Evolutionary conservation across 2,329 filamentous ascomycete genomes (phyloP).

Genomic region (Bipolaris oryzae): DNA sequence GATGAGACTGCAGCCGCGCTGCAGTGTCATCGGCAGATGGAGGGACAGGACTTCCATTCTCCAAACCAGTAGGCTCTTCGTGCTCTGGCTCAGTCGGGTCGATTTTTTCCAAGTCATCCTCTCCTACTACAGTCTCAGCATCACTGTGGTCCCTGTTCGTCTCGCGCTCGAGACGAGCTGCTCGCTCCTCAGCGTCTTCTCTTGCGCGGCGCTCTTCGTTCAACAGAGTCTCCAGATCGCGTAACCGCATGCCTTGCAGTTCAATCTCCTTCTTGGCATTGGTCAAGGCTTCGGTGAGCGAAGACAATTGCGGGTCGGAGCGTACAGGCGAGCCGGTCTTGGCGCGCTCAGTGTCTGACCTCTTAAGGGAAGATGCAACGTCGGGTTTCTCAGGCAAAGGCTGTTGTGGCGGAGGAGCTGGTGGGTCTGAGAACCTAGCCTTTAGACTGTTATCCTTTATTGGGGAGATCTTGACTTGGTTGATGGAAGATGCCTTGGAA

Average conservation of each 20-base stretch:
- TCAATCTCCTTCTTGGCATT: conserved; percentile 87
- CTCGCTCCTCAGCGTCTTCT: conserved; percentile 81
- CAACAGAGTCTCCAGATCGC: conserved; percentile 79
- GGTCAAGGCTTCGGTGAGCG: conserved; percentile 82
- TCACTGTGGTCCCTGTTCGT: conserved; percentile 50
- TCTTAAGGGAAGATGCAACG: conserved; percentile 69
- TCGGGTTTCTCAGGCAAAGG: conserved; percentile 94
- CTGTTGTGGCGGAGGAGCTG: conserved; percentile 90
- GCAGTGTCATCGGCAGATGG: conserved; percentile 45
- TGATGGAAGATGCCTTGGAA: conserved; percentile 52
- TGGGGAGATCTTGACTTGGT: conserved; percentile 52
- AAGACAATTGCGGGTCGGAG: conserved; percentile 75
- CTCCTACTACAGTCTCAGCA: conserved; percentile 36
- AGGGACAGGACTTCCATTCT: conserved; percentile 32
- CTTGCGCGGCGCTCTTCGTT: conserved; percentile 80
- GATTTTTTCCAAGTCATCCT: conserved; percentile 26
- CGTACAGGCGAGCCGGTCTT: conserved; percentile 67
- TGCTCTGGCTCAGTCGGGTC: conserved; percentile 19
- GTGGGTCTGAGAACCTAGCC: conserved; percentile 87
- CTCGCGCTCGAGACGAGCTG: conserved; percentile 71
- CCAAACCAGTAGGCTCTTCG: conserved; percentile 21
- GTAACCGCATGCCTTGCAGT: conserved; percentile 77
- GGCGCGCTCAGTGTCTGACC: conserved; percentile 75
- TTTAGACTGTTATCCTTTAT: conserved; percentile 70
- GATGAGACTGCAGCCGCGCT: conserved; percentile 67